Percentiles rank a stretch among this genome's conserved stretches.
Evolutionary conservation across 2,329 filamentous ascomycete genomes (phyloP).

Genomic region (Alternaria ethzedia): DNA sequence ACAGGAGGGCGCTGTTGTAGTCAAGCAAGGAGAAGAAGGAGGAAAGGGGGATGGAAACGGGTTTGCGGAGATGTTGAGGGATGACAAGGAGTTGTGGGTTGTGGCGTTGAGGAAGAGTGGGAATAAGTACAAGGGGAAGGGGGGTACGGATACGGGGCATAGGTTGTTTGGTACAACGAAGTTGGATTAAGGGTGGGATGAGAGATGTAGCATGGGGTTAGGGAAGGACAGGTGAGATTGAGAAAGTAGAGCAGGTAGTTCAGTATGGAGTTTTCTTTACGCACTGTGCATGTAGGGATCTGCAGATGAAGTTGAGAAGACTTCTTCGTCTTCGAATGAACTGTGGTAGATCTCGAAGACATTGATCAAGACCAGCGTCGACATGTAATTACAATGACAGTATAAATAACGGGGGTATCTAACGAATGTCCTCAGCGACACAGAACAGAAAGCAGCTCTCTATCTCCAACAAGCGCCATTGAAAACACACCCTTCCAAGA

Average conservation of each 20-base stretch:
- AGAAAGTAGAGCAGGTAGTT: neutral
- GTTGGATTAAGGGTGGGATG: neutral
- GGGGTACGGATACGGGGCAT: conserved; percentile 61
- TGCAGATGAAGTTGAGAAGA: neutral
- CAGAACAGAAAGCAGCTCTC: neutral
- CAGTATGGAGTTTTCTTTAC: neutral
- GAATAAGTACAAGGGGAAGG: conserved; percentile 62
- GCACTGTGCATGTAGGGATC: neutral
- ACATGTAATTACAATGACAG: neutral
- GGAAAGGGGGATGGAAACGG: conserved; percentile 13
- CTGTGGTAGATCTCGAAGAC: neutral
- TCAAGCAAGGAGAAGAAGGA: neutral
- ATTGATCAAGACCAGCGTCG: neutral
- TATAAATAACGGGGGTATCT: neutral
- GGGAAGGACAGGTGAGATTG: neutral
- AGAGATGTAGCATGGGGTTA: neutral
- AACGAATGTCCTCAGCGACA: neutral
- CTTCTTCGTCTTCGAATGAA: neutral
- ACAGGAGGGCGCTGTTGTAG: conserved; percentile 44
- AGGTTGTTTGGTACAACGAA: neutral
- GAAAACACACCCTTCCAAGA: neutral
- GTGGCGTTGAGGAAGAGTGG: conserved; percentile 62
- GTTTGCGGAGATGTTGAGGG: conserved; percentile 18
- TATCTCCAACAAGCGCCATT: neutral
- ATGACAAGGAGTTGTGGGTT: conserved; percentile 45